Base-by-base conservation (phyloP, 2,329 filamentous ascomycete species). In the Talaromyces atroroseus region DNA sequence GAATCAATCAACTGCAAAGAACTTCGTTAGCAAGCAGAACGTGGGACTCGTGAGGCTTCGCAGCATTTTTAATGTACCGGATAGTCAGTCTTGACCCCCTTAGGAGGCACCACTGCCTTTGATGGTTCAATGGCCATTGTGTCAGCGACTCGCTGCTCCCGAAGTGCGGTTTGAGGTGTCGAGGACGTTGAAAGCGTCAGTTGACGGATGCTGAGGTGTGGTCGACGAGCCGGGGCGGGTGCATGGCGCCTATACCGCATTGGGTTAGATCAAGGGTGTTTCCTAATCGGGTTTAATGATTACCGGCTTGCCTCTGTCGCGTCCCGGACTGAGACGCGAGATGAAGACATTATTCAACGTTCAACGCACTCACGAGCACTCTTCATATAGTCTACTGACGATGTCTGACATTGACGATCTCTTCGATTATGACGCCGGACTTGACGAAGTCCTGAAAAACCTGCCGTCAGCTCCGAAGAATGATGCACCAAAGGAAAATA, bases 1-100 rank as follows among this genome's bases (percentile, higher is more conserved):
- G 90, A 95, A 80, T 99, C 94, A 76, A 99, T 97, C 78, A 97
- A 88, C 94, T 99, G 77, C 64, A 62, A 63, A 53, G 52, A 38
- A 47, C 23, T 46, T 52, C 20, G 40, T 56, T 32, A 51, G 46
- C 46, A 20, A 48, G 21, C 32, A 34, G 48, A 54, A 32, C 6
- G 23, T 49, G 23, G 59, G 40, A 52, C 66, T 44, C 29, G 48
- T 12, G 45, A 34, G 2, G 20, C 14, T 32, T 36, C 32, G 21
- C 12, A 29, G 23, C 5, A 24, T 4, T 24, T 34, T 18, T 58
- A 55, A 79, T 89, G 69, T 79, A 97, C 94, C 58, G 92, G 92
- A 74, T 89, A 97, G 59, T 94, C 87, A 66, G 89, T 89, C 72
- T 86, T 81, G 66, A 91, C 78, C 71, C 85, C 82, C 83, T 94